Conservation (phyloP, 306 rosid genomes). For the Quillaja saponaria region DNA sequence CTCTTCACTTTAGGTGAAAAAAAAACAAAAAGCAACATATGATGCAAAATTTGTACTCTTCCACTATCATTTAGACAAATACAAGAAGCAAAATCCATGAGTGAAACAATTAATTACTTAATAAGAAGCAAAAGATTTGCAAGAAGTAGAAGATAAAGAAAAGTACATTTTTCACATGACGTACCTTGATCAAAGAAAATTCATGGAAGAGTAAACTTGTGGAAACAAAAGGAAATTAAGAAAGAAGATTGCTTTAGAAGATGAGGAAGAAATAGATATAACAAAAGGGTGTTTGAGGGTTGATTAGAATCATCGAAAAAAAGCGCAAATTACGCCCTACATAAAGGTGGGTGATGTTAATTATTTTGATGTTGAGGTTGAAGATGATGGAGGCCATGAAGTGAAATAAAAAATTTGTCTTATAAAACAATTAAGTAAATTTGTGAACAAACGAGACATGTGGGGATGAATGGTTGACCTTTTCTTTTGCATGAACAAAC, state of each 20-base stretch:
- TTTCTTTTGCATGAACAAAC: slow-evolving; percentile 15
- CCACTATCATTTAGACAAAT: background rate
- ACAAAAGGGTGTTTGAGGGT: slow-evolving; percentile 12
- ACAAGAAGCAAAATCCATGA: slow-evolving; percentile 24
- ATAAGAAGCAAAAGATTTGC: slow-evolving; percentile 13
- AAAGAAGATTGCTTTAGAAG: slow-evolving; percentile 15
- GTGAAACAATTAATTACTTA: slow-evolving; percentile 12
- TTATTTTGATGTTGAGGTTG: slow-evolving; percentile 1
- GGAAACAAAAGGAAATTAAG: slow-evolving; percentile 17
- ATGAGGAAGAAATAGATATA: slow-evolving; percentile 26
- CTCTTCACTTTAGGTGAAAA: no score
- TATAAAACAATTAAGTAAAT: background rate
- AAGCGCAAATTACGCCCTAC: slow-evolving; percentile 39
- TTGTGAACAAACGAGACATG: slow-evolving; percentile 27
- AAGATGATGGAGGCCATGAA: slow-evolving; percentile 42
- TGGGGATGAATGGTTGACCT: slow-evolving; percentile 38
- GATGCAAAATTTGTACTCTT: no score
- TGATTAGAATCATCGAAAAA: slow-evolving; percentile 31
- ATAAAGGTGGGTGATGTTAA: slow-evolving; percentile 8
- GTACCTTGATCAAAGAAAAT: slow-evolving; percentile 60
- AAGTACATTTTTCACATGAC: slow-evolving; percentile 30
- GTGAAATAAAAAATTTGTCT: slow-evolving; percentile 24
- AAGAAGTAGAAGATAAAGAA: slow-evolving; percentile 25
- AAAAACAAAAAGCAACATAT: background rate
- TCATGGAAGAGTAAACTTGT: slow-evolving; percentile 44